phyloP scores from a whole-genome alignment of 2,329 filamentous ascomycete genomes.

The Nannizziopsis arthrosporioides region DNA sequence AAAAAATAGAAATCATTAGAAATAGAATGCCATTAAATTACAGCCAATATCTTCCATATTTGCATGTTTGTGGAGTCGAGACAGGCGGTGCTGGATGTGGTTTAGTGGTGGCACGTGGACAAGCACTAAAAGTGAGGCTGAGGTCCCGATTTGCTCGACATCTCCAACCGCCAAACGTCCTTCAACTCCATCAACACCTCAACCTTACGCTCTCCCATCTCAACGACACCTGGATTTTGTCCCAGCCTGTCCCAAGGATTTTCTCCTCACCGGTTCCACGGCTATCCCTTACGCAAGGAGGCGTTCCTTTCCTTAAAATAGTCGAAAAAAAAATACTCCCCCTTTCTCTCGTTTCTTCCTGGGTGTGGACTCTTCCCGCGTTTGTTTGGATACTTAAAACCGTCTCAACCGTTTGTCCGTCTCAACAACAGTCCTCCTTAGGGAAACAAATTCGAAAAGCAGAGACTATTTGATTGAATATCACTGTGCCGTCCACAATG shows the following conservation, averaged over 20 bases:
- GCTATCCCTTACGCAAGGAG: not conserved
- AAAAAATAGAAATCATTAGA: too few relatives aligned
- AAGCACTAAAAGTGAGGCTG: slow-evolving; percentile 8
- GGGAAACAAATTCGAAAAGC: not conserved
- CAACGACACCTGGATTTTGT: not conserved
- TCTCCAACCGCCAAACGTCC: not conserved
- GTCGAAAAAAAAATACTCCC: not conserved
- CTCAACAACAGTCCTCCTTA: not conserved
- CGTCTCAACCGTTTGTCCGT: not conserved
- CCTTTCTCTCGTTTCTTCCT: not conserved
- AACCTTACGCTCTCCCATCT: not conserved
- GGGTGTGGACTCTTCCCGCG: not conserved
- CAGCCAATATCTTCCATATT: too few relatives aligned
- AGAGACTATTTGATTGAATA: too few relatives aligned
- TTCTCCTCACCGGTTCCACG: not conserved
- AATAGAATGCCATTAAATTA: too few relatives aligned
- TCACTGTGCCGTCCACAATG: slow-evolving; percentile 39
- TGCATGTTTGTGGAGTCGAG: not conserved
- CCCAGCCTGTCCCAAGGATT: slow-evolving; percentile 4
- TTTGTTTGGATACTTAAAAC: not conserved
- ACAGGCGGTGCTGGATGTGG: slow-evolving; percentile 3
- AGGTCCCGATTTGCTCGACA: slow-evolving; percentile 3
- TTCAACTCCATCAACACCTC: not conserved
- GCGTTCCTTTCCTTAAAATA: slow-evolving; percentile 1
- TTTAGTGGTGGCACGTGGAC: slow-evolving; percentile 12